A percentile compares a stretch with the other conserved stretches of the same genome.
phyloP scores from a whole-genome alignment of 73 alveolate genomes.

The Paramecium tetraurelia region DNA sequence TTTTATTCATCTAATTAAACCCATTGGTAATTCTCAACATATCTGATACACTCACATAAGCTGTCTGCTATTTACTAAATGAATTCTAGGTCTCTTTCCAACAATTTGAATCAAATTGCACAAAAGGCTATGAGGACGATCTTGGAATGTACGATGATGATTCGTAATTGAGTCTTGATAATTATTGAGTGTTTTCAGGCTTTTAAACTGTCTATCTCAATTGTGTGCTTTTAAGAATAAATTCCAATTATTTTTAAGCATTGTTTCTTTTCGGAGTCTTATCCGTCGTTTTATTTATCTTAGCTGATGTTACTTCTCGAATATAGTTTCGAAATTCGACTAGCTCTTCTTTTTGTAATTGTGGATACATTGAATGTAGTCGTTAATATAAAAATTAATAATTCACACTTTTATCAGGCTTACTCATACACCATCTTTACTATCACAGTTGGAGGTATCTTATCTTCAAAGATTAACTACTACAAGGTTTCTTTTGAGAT shows the following conservation, averaged over 20 bases:
- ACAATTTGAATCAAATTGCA: background rate
- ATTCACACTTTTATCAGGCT: background rate
- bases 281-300: background rate
- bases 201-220: background rate
- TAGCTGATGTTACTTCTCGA: background rate
- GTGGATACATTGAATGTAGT: background rate
- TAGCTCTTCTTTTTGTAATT: background rate
- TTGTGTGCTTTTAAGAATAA: conserved; percentile 1
- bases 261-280: background rate
- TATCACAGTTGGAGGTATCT: conserved; percentile 36
- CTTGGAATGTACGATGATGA: background rate
- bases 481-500: conserved; percentile 7
- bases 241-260: background rate
- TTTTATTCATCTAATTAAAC: background rate
- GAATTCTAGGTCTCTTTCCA: conserved; percentile 10
- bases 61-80: background rate
- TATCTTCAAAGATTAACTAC: conserved; percentile 19
- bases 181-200: background rate
- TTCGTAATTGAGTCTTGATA: background rate
- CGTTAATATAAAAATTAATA: background rate
- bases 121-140: background rate
- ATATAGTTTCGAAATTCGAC: background rate
- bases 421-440: background rate
- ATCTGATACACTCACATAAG: background rate
- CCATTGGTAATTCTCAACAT: background rate